Evolutionary conservation across 176 grass and related monocot genomes (phyloP), one percentile per base, ranked within the genome.

Genomic region (Phragmites australis): DNA sequence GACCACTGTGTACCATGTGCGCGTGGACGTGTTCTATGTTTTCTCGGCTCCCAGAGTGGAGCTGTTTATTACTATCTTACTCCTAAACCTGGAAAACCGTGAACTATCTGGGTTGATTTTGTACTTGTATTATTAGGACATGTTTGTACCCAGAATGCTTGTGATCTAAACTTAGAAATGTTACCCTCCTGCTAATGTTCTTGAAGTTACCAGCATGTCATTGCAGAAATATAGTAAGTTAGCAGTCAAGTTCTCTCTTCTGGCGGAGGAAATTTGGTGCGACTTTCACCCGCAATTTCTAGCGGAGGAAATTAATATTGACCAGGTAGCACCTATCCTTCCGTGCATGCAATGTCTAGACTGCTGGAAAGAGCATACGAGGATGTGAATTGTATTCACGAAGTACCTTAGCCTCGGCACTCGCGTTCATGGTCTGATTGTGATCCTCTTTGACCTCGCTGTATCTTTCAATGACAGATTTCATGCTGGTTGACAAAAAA

Each of bases 331-430:
- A 9, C 16, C 14, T 31, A 12, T 5, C 17, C 27, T 9, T 50
- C 26, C 8, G 17, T 56, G 19, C 19, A 12, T 9, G 8, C 5
- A 2, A 17, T 61, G 13, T 63, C 9, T 63, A 16, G 16, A 19
- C 2, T 19, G 59, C 3, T 16, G 3, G 47, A 49, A 49, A 16
- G 47, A 16, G 47, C 47, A 49, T 15, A 49, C 11, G 3, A 4
- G 13, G n/a, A n/a, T n/a, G n/a, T n/a, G n/a, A n/a, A n/a, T n/a
- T n/a, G n/a, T n/a, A n/a, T n/a, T n/a, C n/a, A n/a, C n/a, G n/a
- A n/a, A n/a, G n/a, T 82, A 82, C 79, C 79, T 69, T 82, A 41
- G 79, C 77, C 54, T 82, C 77, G 11, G 63, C 75, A 44, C 64
- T 82, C 1, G 62, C 68, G 11, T 22, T 80, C 37, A 56, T 65